Conservation (phyloP, 345 rosid species). For the Gossypium sturtianum region DNA sequence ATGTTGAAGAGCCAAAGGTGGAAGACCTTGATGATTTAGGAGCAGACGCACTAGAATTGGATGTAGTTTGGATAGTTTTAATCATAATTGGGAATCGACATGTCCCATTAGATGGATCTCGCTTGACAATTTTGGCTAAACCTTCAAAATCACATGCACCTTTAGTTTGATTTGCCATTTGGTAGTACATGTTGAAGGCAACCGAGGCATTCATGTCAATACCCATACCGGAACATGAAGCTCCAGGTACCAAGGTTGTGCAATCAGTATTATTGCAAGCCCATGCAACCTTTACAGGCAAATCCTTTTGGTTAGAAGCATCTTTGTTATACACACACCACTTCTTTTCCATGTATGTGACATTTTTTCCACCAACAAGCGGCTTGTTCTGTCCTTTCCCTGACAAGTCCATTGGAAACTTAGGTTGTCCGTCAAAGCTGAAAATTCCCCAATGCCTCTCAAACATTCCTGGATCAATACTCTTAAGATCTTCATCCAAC, state of each 20-base stretch:
- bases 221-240: conserved; percentile 38
- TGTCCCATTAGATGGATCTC: conserved; percentile 33
- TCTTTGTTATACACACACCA: conserved; percentile 56
- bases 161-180: conserved; percentile 46
- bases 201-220: conserved; percentile 38
- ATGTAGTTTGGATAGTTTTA: background rate
- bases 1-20: background rate
- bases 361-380: conserved; percentile 51
- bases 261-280: conserved; percentile 11
- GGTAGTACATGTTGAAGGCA: conserved; percentile 75
- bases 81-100: conserved; percentile 55
- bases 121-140: conserved; percentile 33
- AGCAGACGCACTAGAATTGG: background rate
- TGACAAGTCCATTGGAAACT: conserved; percentile 56
- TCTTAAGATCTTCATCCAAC: conserved; percentile 71
- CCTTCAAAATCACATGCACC: conserved; percentile 64
- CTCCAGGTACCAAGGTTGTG: conserved; percentile 16
- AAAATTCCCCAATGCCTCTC: conserved; percentile 95
- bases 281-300: conserved; percentile 45
- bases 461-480: conserved; percentile 57
- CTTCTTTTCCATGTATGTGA: conserved; percentile 42
- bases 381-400: conserved; percentile 50
- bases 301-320: background rate
- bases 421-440: conserved; percentile 59
- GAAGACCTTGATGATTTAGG: background rate